Evolutionary conservation across 768 basidiomycete genomes (phyloP), one percentile per base, ranked within the genome.

Genomic region (Lactarius sp.): DNA sequence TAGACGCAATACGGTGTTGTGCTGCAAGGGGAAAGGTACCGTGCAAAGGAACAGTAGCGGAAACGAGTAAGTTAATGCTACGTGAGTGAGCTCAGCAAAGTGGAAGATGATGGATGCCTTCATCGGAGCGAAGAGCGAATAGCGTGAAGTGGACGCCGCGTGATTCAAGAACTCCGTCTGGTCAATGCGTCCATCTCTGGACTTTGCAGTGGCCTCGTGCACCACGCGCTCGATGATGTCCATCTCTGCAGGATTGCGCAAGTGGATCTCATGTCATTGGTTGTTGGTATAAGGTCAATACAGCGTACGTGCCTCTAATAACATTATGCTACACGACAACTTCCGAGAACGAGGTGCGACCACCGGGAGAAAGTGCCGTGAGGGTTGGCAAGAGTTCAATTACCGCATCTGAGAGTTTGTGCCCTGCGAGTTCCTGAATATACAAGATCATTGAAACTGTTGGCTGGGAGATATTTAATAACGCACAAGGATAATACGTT

Each of bases 91-190:
- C 27, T 27, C 87, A 33, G 94, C 94, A 77, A 98, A 98, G 75
- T 98, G 96, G 78, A 98, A 99, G 70, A 99, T 87, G 71, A 98
- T 97, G 58, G 89, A 85, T n/a, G 90, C 93, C 75, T 98, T 96
- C 92, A 98, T 96, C 4, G 96, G 96, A 0, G 94, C 95, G 75
- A 98, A 98, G 57, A 96, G 82, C 44, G 92, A 89, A 74, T 98
- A 97, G 42, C 96, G 89, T 69, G 95, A 92, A 68, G 80, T 88
- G 41, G 87, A 83, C 33, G 90, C 86, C 14, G 94, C 84, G 73
- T 97, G 80, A 73, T 98, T 89, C 62, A 96, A 81, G 76, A 99
- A 98, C 75, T 98, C 97, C n/a, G 85, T 83, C 72, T 94, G 87
- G 74, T 93, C 90, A 77, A 99, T 98, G 56, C 94, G 88, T 5